Conservation (phyloP, 192 early-diverging fungal species). For the Chytriomyces hyalinus region DNA sequence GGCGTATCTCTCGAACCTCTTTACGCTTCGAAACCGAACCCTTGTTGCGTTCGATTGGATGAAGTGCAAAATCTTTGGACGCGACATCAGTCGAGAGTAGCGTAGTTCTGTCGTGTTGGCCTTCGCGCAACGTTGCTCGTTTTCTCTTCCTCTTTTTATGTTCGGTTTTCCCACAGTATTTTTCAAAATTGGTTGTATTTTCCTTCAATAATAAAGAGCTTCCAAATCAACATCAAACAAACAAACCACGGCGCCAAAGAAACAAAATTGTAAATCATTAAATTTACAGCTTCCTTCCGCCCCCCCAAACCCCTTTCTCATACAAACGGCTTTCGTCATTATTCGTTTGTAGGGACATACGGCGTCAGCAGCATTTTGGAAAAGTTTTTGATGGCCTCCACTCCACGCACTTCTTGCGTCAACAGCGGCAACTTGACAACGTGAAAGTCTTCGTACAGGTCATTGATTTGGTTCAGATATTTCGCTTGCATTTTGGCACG, state of each 20-base stretch:
- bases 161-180: constrained; percentile 51
- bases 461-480: constrained; percentile 97
- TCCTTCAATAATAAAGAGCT: neutral
- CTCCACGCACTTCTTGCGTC: constrained; percentile 95
- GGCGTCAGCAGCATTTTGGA: constrained; percentile 90
- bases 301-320: too few species aligned
- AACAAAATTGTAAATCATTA: neutral
- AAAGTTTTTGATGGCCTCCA: constrained; percentile 89
- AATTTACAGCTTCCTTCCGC: too few species aligned
- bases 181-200: constrained; percentile 38
- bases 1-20: constrained; percentile 68
- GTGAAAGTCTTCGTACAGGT: constrained; percentile 99
- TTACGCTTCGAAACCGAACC: constrained; percentile 80
- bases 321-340: neutral
- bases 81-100: constrained; percentile 91
- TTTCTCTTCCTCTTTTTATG: too few species aligned
- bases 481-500: constrained; percentile 98
- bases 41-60: constrained; percentile 90
- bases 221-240: neutral
- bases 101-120: neutral
- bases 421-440: constrained; percentile 91
- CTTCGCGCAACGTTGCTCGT: too few species aligned
- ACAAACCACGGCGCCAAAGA: neutral
- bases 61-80: constrained; percentile 88
- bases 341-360: constrained; percentile 45